Evolutionary conservation across 2,329 filamentous ascomycete species (phyloP), one percentile per base, ranked within the genome.

Genomic region (Pseudopithomyces maydicus): DNA sequence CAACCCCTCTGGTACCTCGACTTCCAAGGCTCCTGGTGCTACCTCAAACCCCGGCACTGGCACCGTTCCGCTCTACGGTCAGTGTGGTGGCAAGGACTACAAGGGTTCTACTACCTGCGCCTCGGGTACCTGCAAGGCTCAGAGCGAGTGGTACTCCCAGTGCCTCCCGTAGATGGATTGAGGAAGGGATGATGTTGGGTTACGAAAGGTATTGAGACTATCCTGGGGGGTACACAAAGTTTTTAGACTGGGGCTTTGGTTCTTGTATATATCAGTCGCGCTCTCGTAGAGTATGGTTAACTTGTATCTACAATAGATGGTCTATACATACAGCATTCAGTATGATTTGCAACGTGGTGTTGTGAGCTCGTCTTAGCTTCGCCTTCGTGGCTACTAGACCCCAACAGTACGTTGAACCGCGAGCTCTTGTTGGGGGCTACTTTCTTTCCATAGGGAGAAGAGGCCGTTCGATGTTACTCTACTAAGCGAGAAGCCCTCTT

Each of bases 51-150:
- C 43, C 26, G 50, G 42, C 1, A 52, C 38, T 26, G 32, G 39
- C n/a, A 23, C 19, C 17, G 42, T 41, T 17, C 29, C 41, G 6
- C 42, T 53, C 1, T 53, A 53, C 32, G 41, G 43, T n/a, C 58
- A 54, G 29, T 61, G 58, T 20, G 56, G 56, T 53, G 58, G 58
- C 6, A 12, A 20, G 14, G 56, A 47, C 5, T 61, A 52, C 55
- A 46, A 41, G 19, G 58, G 58, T 19, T 19, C 52, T 14, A 55
- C 52, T 10, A 33, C 29, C 14, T 61, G 58, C 56, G 41, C n/a
- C 17, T n/a, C 14, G 2, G 58, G 56, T 10, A 60, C 47, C 5
- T 60, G 55, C 35, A 54, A 54, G 51, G 50, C 52, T 26, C 41
- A 47, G 46, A 55, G 47, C 35, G 19, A 41, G 23, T 60, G 42